Base-by-base conservation (phyloP, 2,329 filamentous ascomycete species). In the Elsinoe perseae region DNA sequence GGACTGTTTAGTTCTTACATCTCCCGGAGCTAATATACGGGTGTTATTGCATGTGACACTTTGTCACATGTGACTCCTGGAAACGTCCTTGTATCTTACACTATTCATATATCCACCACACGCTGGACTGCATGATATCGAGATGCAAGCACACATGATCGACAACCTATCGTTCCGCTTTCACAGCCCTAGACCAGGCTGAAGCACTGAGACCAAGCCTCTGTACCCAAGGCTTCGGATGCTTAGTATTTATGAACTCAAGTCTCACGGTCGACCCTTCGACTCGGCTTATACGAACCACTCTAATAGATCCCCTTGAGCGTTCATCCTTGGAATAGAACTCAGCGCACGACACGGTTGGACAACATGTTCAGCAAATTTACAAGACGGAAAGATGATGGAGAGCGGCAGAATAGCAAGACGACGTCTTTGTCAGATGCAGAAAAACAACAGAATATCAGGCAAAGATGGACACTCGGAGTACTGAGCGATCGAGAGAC, bases 401-500 rank as follows among this genome's bases (percentile, higher is more conserved):
- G 7, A 21, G 16, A 12, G 8, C 6, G 32, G 32, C 9, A 36
- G 32, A 32, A 40, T 20, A 40, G 50, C 18, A 40, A 36, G 30
- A 53, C 20, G 9, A 36, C 52, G 23, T 54, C 38, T 2, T 8
- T 18, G 20, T 27, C 52, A 16, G 52, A 44, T 4, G 9, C 21
- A 4, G 43, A 56, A 18, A 28, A 53, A 14, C 25, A 46, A n/a
- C n/a, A 36, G 12, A 32, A 57, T 20, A 50, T 43, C 20, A 58
- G 38, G 20, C 56, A 10, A 20, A 80, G 72, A 65, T 81, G 79
- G 72, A 81, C 75, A n/a, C 65, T 95, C 73, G 90, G 91, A n/a
- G 87, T 96, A 20, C 70, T 95, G 61, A 92, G 89, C 65, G 89
- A 93, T 64, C 81, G 75, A 44, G 70, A 85, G 57, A 95, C 90